Evolutionary conservation across 371 early-diverging fungal species (phyloP).

Genomic region (Circinella minor): DNA sequence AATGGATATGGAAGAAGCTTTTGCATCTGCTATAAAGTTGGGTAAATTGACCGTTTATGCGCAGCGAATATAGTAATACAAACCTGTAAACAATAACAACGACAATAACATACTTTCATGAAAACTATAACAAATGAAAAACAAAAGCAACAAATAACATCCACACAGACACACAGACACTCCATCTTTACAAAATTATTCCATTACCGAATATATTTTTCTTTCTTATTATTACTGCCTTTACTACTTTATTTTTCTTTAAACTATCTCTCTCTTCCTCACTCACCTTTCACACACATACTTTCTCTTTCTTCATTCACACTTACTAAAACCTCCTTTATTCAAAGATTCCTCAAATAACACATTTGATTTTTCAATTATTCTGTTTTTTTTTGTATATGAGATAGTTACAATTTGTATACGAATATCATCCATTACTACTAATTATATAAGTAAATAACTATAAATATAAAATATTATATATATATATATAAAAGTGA

Average conservation of each 20-base stretch:
- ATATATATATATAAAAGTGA: conserved; percentile 4
- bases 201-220: too few relatives aligned
- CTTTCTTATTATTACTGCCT: too few relatives aligned
- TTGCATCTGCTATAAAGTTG: conserved; percentile 38
- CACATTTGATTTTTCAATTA: too few relatives aligned
- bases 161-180: not conserved
- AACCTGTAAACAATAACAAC: too few relatives aligned
- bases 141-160: not conserved
- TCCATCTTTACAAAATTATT: too few relatives aligned
- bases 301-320: not conserved
- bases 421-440: conserved; percentile 3
- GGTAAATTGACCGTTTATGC: conserved; percentile 57
- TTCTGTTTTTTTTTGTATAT: conserved; percentile 1
- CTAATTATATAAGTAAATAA: conserved; percentile 4
- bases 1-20: conserved; percentile 40
- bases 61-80: conserved; percentile 14
- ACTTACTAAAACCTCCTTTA: too few relatives aligned
- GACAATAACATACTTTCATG: too few relatives aligned
- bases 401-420: conserved; percentile 4
- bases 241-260: too few relatives aligned
- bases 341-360: too few relatives aligned
- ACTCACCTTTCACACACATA: not conserved
- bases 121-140: too few relatives aligned
- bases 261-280: too few relatives aligned
- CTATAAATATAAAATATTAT: too few relatives aligned